These are phyloP conservation scores for Trametes sanguinea DNA, from an alignment of 768 basidiomycete species.

Conservation along the genomic window DNA sequence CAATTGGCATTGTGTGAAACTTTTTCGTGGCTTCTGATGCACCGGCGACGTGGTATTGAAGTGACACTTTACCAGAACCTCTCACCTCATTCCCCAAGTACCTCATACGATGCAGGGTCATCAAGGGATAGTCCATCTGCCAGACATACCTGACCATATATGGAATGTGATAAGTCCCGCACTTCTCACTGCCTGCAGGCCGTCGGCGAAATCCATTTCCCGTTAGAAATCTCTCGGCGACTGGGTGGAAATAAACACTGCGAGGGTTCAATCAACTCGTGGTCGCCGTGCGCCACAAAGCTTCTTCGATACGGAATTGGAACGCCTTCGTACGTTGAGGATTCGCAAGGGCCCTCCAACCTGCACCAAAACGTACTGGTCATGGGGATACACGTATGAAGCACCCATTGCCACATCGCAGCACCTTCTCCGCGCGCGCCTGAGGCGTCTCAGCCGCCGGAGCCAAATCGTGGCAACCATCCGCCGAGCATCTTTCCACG, in stretches of 20 bases:
- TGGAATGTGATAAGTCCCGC: constrained; percentile 10
- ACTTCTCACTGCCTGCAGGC: constrained; percentile 7
- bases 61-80: constrained; percentile 18
- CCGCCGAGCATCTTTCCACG: constrained; percentile 12
- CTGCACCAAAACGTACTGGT: background rate
- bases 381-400: constrained; percentile 11
- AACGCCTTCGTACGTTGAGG: constrained; percentile 4
- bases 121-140: constrained; percentile 16
- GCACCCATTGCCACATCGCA: background rate
- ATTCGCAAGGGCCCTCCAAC: constrained; percentile 2
- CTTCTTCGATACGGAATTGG: constrained; percentile 13
- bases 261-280: constrained; percentile 21
- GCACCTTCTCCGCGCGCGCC: background rate
- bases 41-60: constrained; percentile 5
- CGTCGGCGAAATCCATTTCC: constrained; percentile 20
- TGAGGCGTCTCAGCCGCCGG: constrained; percentile 12
- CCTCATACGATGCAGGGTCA: constrained; percentile 25
- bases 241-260: constrained; percentile 14
- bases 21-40: constrained; percentile 14
- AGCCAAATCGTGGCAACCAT: constrained; percentile 6
- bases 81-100: constrained; percentile 18
- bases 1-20: constrained; percentile 19
- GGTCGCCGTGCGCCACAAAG: constrained; percentile 24
- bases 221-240: constrained; percentile 10
- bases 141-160: constrained; percentile 16